Evolutionary conservation across 1,284 basidiomycete genomes (phyloP).

Genomic region (Trametes polyzona): DNA sequence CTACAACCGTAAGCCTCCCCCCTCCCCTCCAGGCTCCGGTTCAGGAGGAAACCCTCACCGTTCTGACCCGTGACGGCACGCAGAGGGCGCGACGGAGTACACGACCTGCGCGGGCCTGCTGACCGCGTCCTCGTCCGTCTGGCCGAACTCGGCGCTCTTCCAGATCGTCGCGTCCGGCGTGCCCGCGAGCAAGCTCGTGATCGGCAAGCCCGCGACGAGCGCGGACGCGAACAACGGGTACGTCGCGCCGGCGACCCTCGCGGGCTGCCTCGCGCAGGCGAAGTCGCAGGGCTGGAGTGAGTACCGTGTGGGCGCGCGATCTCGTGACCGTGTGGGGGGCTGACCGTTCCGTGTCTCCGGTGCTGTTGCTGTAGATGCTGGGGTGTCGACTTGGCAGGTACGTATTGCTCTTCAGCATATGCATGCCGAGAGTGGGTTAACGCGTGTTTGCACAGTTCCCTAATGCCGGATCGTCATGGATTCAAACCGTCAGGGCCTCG

Average conservation of each 20-base stretch:
- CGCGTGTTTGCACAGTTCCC: conserved; percentile 37
- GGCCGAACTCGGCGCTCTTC: conserved; percentile 58
- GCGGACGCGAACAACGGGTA: conserved; percentile 63
- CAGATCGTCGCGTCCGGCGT: conserved; percentile 64
- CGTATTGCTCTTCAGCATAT: not conserved
- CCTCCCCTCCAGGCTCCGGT: too few species aligned
- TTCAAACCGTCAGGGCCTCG: conserved; percentile 38
- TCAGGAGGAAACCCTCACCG: too few species aligned
- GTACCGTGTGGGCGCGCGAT: too few species aligned
- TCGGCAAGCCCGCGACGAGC: conserved; percentile 64
- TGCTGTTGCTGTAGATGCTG: conserved; percentile 48
- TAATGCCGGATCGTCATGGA: conserved; percentile 53
- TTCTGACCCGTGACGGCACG: not conserved
- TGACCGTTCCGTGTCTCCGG: not conserved
- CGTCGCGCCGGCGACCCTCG: conserved; percentile 54
- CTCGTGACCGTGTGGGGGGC: not conserved
- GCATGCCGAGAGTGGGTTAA: not conserved
- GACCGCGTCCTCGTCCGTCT: conserved; percentile 52
- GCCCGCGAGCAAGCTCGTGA: conserved; percentile 51
- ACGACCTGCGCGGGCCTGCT: conserved; percentile 60
- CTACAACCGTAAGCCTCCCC: conserved; percentile 57
- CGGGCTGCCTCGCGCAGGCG: conserved; percentile 57
- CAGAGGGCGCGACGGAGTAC: conserved; percentile 61
- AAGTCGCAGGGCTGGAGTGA: conserved; percentile 61
- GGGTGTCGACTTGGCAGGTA: conserved; percentile 45